Conservation (phyloP, 1,139 yeast genomes). For the Yamadazyma conglobata region DNA sequence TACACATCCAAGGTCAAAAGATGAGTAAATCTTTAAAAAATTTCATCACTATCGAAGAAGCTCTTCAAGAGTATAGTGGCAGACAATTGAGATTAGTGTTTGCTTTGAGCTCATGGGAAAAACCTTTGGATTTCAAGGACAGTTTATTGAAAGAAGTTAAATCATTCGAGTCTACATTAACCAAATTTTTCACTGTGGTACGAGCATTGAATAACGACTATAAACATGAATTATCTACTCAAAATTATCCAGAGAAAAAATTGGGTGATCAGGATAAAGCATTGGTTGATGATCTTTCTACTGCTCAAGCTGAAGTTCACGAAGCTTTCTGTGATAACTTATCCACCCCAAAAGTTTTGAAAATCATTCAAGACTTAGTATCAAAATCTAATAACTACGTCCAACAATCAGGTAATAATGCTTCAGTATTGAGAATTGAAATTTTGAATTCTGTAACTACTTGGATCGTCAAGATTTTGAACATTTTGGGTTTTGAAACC, state of each 20-base stretch:
- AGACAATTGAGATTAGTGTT: constrained; percentile 88
- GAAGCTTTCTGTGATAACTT: constrained; percentile 84
- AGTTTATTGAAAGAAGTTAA: constrained; percentile 72
- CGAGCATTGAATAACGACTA: constrained; percentile 71
- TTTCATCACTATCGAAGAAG: constrained; percentile 92
- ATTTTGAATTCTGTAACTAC: constrained; percentile 59
- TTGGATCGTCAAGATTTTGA: constrained; percentile 69
- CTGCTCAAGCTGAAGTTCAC: constrained; percentile 63
- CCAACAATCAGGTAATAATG: constrained; percentile 43
- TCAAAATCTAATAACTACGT: constrained; percentile 72
- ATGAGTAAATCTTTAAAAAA: constrained; percentile 95
- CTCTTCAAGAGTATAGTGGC: constrained; percentile 63
- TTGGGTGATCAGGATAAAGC: constrained; percentile 50
- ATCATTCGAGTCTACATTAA: constrained; percentile 67
- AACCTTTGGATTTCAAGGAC: constrained; percentile 87
- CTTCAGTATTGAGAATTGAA: constrained; percentile 54
- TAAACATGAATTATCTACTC: constrained; percentile 46
- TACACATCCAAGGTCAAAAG: constrained; percentile 97
- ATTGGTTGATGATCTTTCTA: constrained; percentile 48
- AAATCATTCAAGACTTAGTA: constrained; percentile 63
- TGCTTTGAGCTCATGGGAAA: constrained; percentile 90
- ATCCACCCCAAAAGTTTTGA: constrained; percentile 71
- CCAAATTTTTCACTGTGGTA: constrained; percentile 79
- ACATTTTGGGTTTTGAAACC: constrained; percentile 70
- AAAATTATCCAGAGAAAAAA: constrained; percentile 54